These are phyloP conservation scores for Globisporangium abappressorium DNA, from an alignment of 352 stramenopile species.

Conservation along the genomic window DNA sequence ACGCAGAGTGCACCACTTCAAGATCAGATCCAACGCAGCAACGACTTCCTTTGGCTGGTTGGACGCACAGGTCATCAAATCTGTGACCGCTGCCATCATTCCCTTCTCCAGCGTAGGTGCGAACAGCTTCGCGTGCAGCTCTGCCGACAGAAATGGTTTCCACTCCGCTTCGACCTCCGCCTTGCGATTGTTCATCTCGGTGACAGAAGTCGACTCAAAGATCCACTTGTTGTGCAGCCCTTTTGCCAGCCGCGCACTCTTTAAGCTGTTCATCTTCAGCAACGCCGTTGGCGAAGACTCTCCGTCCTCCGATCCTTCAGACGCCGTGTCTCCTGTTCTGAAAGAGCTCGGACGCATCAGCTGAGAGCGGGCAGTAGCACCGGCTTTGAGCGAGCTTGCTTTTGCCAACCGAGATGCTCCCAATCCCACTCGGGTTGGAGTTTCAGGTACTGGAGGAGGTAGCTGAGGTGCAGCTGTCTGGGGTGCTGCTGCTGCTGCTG, in stretches of 20 bases:
- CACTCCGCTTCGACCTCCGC: slow-evolving; percentile 75
- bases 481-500: neutral
- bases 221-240: slow-evolving; percentile 83
- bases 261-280: slow-evolving; percentile 68
- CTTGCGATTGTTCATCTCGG: slow-evolving; percentile 69
- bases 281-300: slow-evolving; percentile 24
- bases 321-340: slow-evolving; percentile 13
- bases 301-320: slow-evolving; percentile 24
- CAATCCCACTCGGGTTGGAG: slow-evolving; percentile 9
- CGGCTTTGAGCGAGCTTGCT: slow-evolving; percentile 10
- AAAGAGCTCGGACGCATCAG: slow-evolving; percentile 37
- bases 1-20: slow-evolving; percentile 85
- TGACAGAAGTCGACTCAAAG: slow-evolving; percentile 67
- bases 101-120: slow-evolving; percentile 75
- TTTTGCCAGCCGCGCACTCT: slow-evolving; percentile 53
- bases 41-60: slow-evolving; percentile 68
- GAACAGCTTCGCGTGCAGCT: slow-evolving; percentile 80
- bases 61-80: slow-evolving; percentile 64
- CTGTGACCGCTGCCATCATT: slow-evolving; percentile 77
- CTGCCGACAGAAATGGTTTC: slow-evolving; percentile 60
- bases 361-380: slow-evolving; percentile 25
- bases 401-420: slow-evolving; percentile 15
- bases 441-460: slow-evolving; percentile 11
- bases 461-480: slow-evolving; percentile 7
- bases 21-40: slow-evolving; percentile 62